Evolutionary conservation across 192 early-diverging fungal species (phyloP), one percentile per base, ranked within the genome.

Genomic region (Thamnidium elegans): DNA sequence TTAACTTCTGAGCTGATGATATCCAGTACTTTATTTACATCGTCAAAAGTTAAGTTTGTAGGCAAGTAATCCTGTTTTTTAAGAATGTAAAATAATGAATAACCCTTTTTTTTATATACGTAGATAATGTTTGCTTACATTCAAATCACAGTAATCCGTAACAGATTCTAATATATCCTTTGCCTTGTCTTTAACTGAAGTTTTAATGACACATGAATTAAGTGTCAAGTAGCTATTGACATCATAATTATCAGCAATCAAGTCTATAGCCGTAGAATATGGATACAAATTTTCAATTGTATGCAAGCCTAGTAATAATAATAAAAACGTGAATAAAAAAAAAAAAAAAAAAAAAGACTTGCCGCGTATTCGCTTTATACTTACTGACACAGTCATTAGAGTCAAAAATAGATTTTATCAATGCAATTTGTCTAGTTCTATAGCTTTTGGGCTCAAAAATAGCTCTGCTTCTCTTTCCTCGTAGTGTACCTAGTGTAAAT

Each of bases 341-440:
- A n/a, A n/a, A n/a, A n/a, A n/a, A n/a, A n/a, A n/a, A n/a, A n/a
- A n/a, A n/a, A n/a, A n/a, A n/a, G n/a, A n/a, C n/a, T n/a, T n/a
- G n/a, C n/a, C n/a, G n/a, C n/a, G n/a, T n/a, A n/a, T n/a, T n/a
- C n/a, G n/a, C n/a, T n/a, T n/a, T n/a, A 17, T 39, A 34, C 45
- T 53, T 61, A 71, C 69, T 63, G 19, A 71, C 65, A 43, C 52
- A 65, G 7, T 52, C 44, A 15, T 32, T 48, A 1, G 69, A 55
- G 13, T 51, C 50, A 15, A 71, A 45, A 14, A 71, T 60, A 13
- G 63, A 59, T 3, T 50, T 13, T 1, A 71, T 58, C 56, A 61
- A 36, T 30, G 30, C 39, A 19, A 43, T 31, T 54, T 71, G 69
- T 26, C 44, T 39, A 32, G 58, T 56, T n/a, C 63, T 63, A 55